A percentile compares a stretch with the other conserved stretches of the same genome.
phyloP scores from a whole-genome alignment of 768 basidiomycete species.

The Omphalotus guepiniiformis region DNA sequence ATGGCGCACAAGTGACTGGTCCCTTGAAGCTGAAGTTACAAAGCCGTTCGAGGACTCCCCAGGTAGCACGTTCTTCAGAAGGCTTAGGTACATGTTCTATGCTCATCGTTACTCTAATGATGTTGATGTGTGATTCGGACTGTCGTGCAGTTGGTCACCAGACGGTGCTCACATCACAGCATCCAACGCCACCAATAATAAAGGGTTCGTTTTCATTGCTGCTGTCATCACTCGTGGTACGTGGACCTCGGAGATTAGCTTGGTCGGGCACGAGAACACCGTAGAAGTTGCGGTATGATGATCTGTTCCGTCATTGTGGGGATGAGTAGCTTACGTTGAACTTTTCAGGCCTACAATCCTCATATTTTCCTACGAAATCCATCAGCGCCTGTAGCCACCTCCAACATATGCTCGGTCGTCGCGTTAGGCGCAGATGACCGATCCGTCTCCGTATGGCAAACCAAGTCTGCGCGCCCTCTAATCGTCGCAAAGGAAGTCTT shows the following conservation, averaged over 20 bases:
- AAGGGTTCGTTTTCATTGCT: slow-evolving; percentile 95
- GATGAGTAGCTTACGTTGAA: slow-evolving; percentile 5
- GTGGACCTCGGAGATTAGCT: slow-evolving; percentile 89
- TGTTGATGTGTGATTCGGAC: background rate
- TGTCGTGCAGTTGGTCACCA: slow-evolving; percentile 86
- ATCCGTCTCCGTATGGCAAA: slow-evolving; percentile 95
- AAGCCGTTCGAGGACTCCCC: slow-evolving; percentile 95
- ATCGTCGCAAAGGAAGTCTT: slow-evolving; percentile 94
- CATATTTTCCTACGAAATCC: slow-evolving; percentile 87
- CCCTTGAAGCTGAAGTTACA: slow-evolving; percentile 73
- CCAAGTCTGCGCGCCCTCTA: slow-evolving; percentile 83
- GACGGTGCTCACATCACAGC: slow-evolving; percentile 99
- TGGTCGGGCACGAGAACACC: slow-evolving; percentile 97
- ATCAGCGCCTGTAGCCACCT: slow-evolving; percentile 59
- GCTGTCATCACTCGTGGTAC: slow-evolving; percentile 87
- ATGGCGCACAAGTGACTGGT: slow-evolving; percentile 94
- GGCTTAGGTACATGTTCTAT: slow-evolving; percentile 64
- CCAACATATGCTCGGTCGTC: slow-evolving; percentile 87
- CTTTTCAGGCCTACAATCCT: slow-evolving; percentile 81
- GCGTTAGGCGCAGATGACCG: slow-evolving; percentile 93
- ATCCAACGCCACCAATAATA: slow-evolving; percentile 94
- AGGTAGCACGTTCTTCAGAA: slow-evolving; percentile 89
- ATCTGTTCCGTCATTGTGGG: background rate
- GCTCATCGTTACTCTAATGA: background rate
- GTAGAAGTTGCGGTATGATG: slow-evolving; percentile 85